phyloP scores from a whole-genome alignment of 225 moss, liverwort and hornwort species.

The Pleurozium schreberi region DNA sequence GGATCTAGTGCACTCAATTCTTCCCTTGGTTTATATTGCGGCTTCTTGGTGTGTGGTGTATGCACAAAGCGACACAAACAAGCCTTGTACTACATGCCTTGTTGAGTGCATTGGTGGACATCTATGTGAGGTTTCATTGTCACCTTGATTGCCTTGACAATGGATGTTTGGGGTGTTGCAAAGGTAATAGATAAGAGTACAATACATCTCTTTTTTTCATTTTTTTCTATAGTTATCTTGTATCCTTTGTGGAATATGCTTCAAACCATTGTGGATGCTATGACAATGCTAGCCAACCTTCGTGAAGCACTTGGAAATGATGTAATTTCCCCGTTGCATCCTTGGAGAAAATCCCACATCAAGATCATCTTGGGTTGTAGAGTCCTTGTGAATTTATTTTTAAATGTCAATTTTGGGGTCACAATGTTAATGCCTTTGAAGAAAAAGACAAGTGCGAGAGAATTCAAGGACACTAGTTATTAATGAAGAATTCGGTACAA shows the following conservation, averaged over 20 bases:
- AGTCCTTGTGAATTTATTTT: neutral
- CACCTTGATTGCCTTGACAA: neutral
- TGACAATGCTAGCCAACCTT: neutral
- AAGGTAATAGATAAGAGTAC: too few species aligned
- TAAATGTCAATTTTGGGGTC: too few species aligned
- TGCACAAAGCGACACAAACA: fast-evolving
- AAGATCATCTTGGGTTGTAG: neutral
- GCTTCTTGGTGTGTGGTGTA: neutral
- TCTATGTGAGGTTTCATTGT: neutral
- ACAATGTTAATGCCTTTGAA: neutral
- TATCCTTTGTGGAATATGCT: too few species aligned
- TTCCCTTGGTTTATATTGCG: neutral
- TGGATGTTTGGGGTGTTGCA: too few species aligned
- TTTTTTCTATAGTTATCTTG: too few species aligned
- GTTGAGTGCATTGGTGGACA: neutral
- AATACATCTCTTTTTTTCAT: too few species aligned
- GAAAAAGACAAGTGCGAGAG: fast-evolving
- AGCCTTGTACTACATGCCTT: neutral
- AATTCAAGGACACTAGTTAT: neutral
- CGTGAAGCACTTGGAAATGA: neutral
- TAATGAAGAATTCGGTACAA: too few species aligned
- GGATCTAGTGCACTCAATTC: neutral
- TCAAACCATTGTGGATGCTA: fast-evolving
- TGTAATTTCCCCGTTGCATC: neutral
- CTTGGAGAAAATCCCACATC: neutral